Percentiles rank a stretch among this genome's conserved stretches.
phyloP scores from a whole-genome alignment of 163 green algal species.

The Scenedesmus sp. region DNA sequence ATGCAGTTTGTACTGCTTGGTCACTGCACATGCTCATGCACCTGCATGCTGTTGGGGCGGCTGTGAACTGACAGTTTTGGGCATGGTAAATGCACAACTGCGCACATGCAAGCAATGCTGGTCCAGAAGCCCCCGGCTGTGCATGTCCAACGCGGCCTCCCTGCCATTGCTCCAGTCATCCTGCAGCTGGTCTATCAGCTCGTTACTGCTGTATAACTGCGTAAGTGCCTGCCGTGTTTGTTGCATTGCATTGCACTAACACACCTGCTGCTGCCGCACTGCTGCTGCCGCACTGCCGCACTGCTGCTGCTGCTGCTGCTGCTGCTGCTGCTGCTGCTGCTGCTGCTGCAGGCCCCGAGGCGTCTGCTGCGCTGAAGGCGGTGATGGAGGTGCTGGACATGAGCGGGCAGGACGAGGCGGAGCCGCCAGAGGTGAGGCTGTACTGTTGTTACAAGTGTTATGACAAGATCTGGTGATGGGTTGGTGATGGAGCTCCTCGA shows the following conservation, averaged over 20 bases:
- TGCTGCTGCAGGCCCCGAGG: slow-evolving; percentile 35
- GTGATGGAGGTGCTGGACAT: slow-evolving; percentile 71
- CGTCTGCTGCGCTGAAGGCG: slow-evolving; percentile 62
- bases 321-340: neutral
- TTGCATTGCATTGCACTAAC: no score
- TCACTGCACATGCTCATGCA: neutral
- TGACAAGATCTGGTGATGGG: no score
- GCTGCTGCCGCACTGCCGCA: neutral
- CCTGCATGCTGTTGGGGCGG: no score
- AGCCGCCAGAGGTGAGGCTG: slow-evolving; percentile 61
- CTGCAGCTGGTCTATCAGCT: neutral
- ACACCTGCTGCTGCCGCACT: no score
- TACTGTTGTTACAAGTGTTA: no score
- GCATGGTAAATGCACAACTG: neutral
- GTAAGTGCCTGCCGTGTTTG: neutral
- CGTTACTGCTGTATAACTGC: neutral
- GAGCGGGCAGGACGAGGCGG: slow-evolving; percentile 54
- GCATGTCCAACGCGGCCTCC: no score
- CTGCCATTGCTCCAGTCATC: no score
- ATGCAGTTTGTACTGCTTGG: neutral
- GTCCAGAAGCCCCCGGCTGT: no score
- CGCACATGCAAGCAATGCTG: no score
- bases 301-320: neutral
- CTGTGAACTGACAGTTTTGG: no score
- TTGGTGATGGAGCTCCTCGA: slow-evolving; percentile 61